Evolutionary conservation across 441 rosid genomes (phyloP).

Genomic region (Eutrema salsugineum): DNA sequence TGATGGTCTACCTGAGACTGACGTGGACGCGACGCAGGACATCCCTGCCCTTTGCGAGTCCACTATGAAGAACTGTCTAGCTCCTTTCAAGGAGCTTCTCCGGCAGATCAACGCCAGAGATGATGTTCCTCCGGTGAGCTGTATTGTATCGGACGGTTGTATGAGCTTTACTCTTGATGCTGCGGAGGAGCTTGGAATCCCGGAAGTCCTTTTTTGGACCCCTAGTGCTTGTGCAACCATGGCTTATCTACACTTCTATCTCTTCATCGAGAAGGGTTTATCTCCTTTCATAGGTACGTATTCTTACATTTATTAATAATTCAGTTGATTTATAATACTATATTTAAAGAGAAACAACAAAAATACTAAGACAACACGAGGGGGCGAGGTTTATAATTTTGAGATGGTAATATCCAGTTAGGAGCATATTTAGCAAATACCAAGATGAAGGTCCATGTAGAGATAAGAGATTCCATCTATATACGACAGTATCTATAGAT

Average conservation of each 20-base stretch:
- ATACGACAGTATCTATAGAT: too few relatives aligned
- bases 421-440: not conserved
- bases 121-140: slow-evolving; percentile 29
- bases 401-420: not conserved
- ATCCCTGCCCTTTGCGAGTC: slow-evolving; percentile 15
- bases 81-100: slow-evolving; percentile 27
- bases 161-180: slow-evolving; percentile 29
- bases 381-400: not conserved
- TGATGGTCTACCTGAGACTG: slow-evolving; percentile 24
- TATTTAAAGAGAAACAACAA: too few relatives aligned
- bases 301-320: not conserved
- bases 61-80: slow-evolving; percentile 14
- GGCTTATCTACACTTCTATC: slow-evolving; percentile 19
- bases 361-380: too few relatives aligned
- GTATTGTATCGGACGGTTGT: slow-evolving; percentile 26
- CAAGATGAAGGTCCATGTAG: too few relatives aligned
- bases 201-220: slow-evolving; percentile 26
- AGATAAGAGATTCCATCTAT: too few relatives aligned
- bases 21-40: slow-evolving; percentile 24
- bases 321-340: not conserved
- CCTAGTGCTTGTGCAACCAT: slow-evolving; percentile 13
- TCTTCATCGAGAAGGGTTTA: slow-evolving; percentile 19
- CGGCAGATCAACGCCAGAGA: not conserved
- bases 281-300: slow-evolving; percentile 12
- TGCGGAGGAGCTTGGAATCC: slow-evolving; percentile 26